Evolutionary conservation across 495 filamentous ascomycete species (phyloP).

Genomic region (Aspergillus bridgeri): DNA sequence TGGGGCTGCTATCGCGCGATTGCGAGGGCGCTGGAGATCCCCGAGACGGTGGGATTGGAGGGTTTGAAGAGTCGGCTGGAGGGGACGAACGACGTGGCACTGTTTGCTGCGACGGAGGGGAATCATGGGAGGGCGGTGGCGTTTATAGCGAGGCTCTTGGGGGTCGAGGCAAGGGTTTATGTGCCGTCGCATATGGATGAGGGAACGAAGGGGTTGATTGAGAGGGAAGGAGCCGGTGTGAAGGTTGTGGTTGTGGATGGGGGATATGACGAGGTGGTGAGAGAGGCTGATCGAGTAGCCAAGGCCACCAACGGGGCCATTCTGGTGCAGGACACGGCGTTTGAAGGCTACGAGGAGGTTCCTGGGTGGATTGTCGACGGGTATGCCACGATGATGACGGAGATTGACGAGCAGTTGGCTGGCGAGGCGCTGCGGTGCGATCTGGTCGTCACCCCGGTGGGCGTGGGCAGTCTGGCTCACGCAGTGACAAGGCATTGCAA

Average conservation of each 20-base stretch:
- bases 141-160: slow-evolving; percentile 56
- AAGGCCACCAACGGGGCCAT: slow-evolving; percentile 32
- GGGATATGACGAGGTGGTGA: slow-evolving; percentile 59
- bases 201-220: slow-evolving; percentile 50
- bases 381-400: slow-evolving; percentile 64
- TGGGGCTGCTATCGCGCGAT: slow-evolving; percentile 64
- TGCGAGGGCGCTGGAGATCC: slow-evolving; percentile 34
- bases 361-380: slow-evolving; percentile 71
- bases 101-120: slow-evolving; percentile 61
- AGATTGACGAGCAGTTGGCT: slow-evolving; percentile 54
- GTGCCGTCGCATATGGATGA: slow-evolving; percentile 53
- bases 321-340: slow-evolving; percentile 65
- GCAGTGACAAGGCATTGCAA: slow-evolving; percentile 59
- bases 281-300: slow-evolving; percentile 36
- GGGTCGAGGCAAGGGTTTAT: slow-evolving; percentile 48
- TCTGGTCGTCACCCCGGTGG: slow-evolving; percentile 55
- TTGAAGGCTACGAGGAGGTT: slow-evolving; percentile 58
- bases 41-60: slow-evolving; percentile 31
- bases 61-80: slow-evolving; percentile 31
- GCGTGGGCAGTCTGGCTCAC: slow-evolving; percentile 64
- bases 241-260: slow-evolving; percentile 48
- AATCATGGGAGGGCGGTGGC: slow-evolving; percentile 72
- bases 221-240: slow-evolving; percentile 55
- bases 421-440: slow-evolving; percentile 27
- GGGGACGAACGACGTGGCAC: slow-evolving; percentile 28